Percentiles rank a stretch among this genome's conserved stretches.
phyloP scores from a whole-genome alignment of 208 protist species.

The Wallacemonas sp. region DNA sequence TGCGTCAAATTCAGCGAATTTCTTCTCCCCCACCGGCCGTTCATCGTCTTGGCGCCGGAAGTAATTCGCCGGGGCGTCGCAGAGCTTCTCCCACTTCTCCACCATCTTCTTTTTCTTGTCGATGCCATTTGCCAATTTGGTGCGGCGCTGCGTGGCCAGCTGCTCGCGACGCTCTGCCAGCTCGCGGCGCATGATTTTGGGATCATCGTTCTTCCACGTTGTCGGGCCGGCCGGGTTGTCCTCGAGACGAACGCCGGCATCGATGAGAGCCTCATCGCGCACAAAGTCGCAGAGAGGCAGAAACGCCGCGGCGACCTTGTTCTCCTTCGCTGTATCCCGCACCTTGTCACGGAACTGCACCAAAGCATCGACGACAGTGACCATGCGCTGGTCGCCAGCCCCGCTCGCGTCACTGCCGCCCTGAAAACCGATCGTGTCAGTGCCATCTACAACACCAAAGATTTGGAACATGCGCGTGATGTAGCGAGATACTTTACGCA shows the following conservation, averaged over 20 bases:
- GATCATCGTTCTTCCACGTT: conserved; percentile 79
- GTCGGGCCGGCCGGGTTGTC: conserved; percentile 70
- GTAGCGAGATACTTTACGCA: conserved; percentile 82
- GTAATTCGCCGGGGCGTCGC: conserved; percentile 37
- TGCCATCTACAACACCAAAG: conserved; percentile 90
- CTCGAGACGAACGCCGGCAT: conserved; percentile 80
- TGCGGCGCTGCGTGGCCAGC: conserved; percentile 33
- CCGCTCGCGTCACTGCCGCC: conserved; percentile 18
- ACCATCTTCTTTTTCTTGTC: conserved; percentile 66
- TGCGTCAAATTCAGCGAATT: conserved; percentile 55
- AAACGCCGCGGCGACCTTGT: conserved; percentile 46
- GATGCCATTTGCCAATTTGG: conserved; percentile 60
- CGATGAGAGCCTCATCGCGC: conserved; percentile 77
- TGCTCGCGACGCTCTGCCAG: conserved; percentile 41
- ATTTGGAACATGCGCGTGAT: conserved; percentile 92
- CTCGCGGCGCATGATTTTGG: conserved; percentile 54
- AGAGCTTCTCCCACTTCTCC: conserved; percentile 68
- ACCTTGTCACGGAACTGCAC: conserved; percentile 77
- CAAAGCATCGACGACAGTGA: conserved; percentile 66
- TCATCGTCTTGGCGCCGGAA: conserved; percentile 36
- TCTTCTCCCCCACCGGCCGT: conserved; percentile 19
- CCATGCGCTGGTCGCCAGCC: conserved; percentile 29
- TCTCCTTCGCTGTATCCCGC: conserved; percentile 48
- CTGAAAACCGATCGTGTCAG: conserved; percentile 63
- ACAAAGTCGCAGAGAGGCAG: conserved; percentile 75